A percentile compares a stretch with the other conserved stretches of the same genome.
Conservation (phyloP, 805 yeast genomes). For the Yarrowia osloensis region DNA sequence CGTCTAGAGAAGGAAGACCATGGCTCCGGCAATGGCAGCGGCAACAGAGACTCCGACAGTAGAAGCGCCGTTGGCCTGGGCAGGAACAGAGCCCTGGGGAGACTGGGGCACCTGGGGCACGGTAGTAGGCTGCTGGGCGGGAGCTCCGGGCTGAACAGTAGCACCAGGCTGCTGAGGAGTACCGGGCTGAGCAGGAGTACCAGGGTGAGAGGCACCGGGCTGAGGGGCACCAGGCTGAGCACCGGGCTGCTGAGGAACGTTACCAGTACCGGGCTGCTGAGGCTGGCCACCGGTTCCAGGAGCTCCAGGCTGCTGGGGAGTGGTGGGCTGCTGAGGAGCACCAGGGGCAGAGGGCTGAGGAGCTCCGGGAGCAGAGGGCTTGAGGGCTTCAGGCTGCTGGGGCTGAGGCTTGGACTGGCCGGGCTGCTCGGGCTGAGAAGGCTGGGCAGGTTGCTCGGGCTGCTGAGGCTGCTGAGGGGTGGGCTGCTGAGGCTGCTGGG, state of each 20-base stretch:
- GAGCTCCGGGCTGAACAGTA: neutral
- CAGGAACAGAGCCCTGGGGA: conserved; percentile 5
- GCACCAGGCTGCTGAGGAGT: neutral
- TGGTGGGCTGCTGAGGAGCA: neutral
- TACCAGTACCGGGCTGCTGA: neutral
- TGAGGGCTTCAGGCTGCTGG: no score
- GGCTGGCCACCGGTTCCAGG: neutral
- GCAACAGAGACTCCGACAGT: conserved; percentile 11
- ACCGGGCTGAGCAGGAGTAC: neutral
- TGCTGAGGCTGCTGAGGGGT: no score
- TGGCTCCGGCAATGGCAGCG: conserved; percentile 18
- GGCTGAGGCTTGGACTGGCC: no score
- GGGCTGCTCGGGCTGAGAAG: no score
- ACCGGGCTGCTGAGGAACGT: neutral
- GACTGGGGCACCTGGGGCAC: conserved; percentile 14
- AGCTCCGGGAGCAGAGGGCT: neutral
- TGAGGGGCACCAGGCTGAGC: neutral
- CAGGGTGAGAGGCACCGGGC: neutral
- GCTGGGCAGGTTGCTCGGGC: no score
- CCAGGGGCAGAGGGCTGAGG: neutral
- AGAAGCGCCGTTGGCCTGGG: conserved; percentile 27
- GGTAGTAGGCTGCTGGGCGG: conserved; percentile 1
- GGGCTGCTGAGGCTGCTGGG: no score
- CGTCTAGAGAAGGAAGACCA: conserved; percentile 22
- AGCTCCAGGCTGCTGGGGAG: neutral